A percentile compares a stretch with the other conserved stretches of the same genome.
Evolutionary conservation across 78 protist genomes (phyloP).

Genomic region (Acrasis kona): DNA sequence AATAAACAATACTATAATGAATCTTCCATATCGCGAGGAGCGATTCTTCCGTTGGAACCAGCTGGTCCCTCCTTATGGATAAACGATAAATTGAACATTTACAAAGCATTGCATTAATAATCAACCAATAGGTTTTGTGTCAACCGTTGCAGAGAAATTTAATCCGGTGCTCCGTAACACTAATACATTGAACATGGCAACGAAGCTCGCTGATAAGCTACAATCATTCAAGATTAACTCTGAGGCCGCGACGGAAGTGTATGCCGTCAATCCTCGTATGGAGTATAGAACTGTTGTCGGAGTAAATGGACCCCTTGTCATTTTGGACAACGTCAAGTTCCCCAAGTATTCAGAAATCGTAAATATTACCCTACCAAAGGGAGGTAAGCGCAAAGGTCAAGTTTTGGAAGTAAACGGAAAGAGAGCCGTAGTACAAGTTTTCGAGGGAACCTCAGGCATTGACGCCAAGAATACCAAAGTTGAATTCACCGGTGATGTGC

Average conservation of each 20-base stretch:
- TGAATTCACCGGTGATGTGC: slow-evolving; percentile 93
- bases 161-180: too few relatives aligned
- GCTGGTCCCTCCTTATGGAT: too few relatives aligned
- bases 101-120: too few relatives aligned
- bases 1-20: too few relatives aligned
- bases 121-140: too few relatives aligned
- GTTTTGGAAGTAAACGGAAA: slow-evolving; percentile 88
- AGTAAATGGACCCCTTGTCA: slow-evolving; percentile 98
- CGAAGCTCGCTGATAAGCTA: too few relatives aligned
- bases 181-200: too few relatives aligned
- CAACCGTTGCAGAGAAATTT: too few relatives aligned
- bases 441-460: slow-evolving; percentile 98
- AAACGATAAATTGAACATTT: too few relatives aligned
- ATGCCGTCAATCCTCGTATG: slow-evolving; percentile 22
- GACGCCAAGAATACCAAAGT: slow-evolving; percentile 83
- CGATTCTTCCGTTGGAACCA: too few relatives aligned
- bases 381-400: slow-evolving; percentile 84
- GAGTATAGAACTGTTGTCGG: slow-evolving; percentile 95
- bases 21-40: too few relatives aligned
- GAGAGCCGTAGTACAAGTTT: slow-evolving; percentile 97
- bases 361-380: slow-evolving; percentile 84
- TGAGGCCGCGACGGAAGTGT: background rate
- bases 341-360: slow-evolving; percentile 97
- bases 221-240: background rate
- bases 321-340: slow-evolving; percentile 88